Base-by-base conservation (phyloP, 306 rosid genomes). In the Acacia acuminata region DNA sequence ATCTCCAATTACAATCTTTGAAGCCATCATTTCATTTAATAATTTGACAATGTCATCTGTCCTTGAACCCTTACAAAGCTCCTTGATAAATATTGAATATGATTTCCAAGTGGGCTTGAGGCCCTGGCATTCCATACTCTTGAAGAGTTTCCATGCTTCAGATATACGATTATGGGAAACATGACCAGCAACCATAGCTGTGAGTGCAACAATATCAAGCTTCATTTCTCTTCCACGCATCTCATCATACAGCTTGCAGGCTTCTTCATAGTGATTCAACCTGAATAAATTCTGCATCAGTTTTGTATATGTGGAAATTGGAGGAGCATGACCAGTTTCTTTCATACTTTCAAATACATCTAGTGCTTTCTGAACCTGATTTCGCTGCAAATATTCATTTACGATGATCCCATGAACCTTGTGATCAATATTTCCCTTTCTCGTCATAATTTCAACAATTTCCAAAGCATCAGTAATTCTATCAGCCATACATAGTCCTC, bases 161-260 rank as follows among this genome's bases (percentile, higher is more conserved):
- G 90, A 79, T 71, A 91, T 77, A 76, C 34, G 86, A 82, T 91
- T 85, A 50, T 89, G 89, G 20, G 91, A 83, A 77, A 92, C 85
- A 27, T 90, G 91, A 60, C 98, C 99, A 6, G 92, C 94, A 84
- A 92, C 98, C 91, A 96, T 84, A 25, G 98, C 90, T 66, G 94
- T 92, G 84, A 91, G 76, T 8, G 91, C 91, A 82, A 93, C 96
- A 27, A 63, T 34, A 85, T 96, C 97, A 3, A 80, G 88, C 79
- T 90, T 84, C 19, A 93, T 77, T 78, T 92, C 94, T 77, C 79
- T 88, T 69, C 86, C 89, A 55, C 79, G 87, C 97, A 93, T 96
- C 88, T 96, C 98, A 79, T 90, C 85, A 71, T 90, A 93, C 34
- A 96, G 73, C 88, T 79, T 66, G 80, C 94, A 89, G 43, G 97